Evolutionary conservation across 352 stramenopile genomes (phyloP).

Genomic region (Phytophthora cactorum): DNA sequence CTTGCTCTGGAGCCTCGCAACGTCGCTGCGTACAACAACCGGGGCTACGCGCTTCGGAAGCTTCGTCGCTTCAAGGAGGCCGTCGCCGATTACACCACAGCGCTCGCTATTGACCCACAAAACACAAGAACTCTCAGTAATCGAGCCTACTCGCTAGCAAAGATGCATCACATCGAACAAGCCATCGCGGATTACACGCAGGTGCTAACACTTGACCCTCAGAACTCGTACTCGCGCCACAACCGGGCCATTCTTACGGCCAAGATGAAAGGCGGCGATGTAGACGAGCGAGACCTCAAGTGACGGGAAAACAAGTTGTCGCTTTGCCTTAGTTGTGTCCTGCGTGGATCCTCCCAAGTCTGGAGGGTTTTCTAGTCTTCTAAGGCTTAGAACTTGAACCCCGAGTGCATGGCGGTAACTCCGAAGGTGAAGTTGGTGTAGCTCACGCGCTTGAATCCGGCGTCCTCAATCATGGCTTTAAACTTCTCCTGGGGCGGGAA

Average conservation of each 20-base stretch:
- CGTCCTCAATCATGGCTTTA: constrained; percentile 93
- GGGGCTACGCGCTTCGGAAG: constrained; percentile 86
- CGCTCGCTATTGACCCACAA: constrained; percentile 69
- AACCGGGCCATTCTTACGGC: constrained; percentile 86
- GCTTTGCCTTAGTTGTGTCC: not conserved
- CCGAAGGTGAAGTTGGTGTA: constrained; percentile 98
- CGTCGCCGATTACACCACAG: constrained; percentile 77
- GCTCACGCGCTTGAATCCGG: constrained; percentile 93
- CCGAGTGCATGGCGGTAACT: constrained; percentile 97
- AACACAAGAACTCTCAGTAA: constrained; percentile 88
- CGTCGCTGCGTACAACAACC: constrained; percentile 84
- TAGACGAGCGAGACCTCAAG: constrained; percentile 51
- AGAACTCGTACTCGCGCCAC: constrained; percentile 85
- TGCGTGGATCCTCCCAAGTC: too few species aligned
- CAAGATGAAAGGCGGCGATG: constrained; percentile 58
- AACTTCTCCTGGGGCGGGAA: constrained; percentile 98
- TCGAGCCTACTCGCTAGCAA: constrained; percentile 84
- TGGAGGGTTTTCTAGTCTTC: not conserved
- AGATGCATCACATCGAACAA: constrained; percentile 70
- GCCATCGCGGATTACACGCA: constrained; percentile 80
- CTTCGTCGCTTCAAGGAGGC: constrained; percentile 67
- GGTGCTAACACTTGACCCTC: constrained; percentile 72
- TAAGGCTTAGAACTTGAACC: constrained; percentile 92
- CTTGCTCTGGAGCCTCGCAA: constrained; percentile 72
- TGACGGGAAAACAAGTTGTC: constrained; percentile 1